A percentile compares a stretch with the other conserved stretches of the same genome.
Evolutionary conservation across 768 basidiomycete genomes (phyloP).

Genomic region (Mycena indigotica): DNA sequence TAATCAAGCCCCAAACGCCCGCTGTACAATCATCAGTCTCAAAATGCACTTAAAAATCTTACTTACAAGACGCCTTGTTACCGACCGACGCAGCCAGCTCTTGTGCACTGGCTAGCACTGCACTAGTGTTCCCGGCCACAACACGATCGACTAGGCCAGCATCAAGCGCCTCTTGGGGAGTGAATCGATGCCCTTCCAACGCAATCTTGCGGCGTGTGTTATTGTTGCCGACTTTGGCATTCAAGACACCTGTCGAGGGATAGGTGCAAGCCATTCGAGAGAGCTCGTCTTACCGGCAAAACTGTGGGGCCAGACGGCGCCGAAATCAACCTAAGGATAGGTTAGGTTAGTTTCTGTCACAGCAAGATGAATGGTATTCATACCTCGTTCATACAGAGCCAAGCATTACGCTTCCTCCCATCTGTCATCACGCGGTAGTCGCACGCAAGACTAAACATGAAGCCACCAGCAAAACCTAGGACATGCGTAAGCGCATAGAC

Average conservation of each 20-base stretch:
- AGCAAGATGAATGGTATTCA: neutral
- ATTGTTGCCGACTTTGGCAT: slow-evolving; percentile 64
- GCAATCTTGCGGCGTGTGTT: slow-evolving; percentile 68
- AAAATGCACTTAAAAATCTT: neutral
- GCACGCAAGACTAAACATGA: slow-evolving; percentile 77
- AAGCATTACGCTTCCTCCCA: slow-evolving; percentile 73
- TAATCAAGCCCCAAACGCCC: slow-evolving; percentile 77
- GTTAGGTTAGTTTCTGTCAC: neutral
- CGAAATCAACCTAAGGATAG: slow-evolving; percentile 67
- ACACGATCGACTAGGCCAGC: slow-evolving; percentile 73
- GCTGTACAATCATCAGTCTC: slow-evolving; percentile 10
- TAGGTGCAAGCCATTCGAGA: neutral
- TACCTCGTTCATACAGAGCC: slow-evolving; percentile 94
- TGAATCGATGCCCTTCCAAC: slow-evolving; percentile 80
- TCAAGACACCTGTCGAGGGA: slow-evolving; percentile 41
- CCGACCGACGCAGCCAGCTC: slow-evolving; percentile 59
- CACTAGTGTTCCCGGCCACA: slow-evolving; percentile 59
- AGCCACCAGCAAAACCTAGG: slow-evolving; percentile 69
- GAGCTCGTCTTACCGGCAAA: slow-evolving; percentile 46
- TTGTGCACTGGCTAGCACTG: slow-evolving; percentile 63
- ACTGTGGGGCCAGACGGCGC: slow-evolving; percentile 76
- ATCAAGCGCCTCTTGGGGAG: slow-evolving; percentile 66
- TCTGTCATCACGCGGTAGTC: slow-evolving; percentile 91
- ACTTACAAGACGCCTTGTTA: slow-evolving; percentile 42
- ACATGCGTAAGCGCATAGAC: neutral